Conservation (phyloP, 2,329 filamentous ascomycete genomes). For the Cytospora paraplurivora region DNA sequence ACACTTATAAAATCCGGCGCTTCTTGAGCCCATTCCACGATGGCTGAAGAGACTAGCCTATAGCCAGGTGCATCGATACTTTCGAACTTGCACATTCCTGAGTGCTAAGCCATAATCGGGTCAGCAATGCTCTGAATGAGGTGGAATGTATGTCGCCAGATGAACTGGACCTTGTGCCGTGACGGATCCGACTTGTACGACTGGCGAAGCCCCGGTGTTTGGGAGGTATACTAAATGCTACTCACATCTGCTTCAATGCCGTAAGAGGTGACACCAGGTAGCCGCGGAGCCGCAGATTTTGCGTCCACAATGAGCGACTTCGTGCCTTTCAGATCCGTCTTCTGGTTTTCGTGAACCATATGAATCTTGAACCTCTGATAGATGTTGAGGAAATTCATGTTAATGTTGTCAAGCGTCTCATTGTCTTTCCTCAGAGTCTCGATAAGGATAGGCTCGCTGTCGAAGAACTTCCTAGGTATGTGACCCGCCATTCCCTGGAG, state of each 20-base stretch:
- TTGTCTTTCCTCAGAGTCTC: slow-evolving; percentile 73
- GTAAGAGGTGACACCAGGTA: slow-evolving; percentile 71
- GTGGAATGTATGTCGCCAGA: neutral
- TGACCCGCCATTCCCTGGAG: slow-evolving; percentile 69
- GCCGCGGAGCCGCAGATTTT: slow-evolving; percentile 66
- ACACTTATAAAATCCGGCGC: slow-evolving; percentile 56
- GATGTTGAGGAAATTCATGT: slow-evolving; percentile 70
- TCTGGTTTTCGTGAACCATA: slow-evolving; percentile 75
- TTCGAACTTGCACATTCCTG: slow-evolving; percentile 72
- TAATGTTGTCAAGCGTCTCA: slow-evolving; percentile 74
- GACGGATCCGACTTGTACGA: neutral
- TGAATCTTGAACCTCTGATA: slow-evolving; percentile 72
- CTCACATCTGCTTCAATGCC: slow-evolving; percentile 66
- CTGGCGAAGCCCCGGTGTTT: no score
- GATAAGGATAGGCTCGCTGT: slow-evolving; percentile 68
- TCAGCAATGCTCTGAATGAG: neutral
- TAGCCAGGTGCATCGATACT: slow-evolving; percentile 67
- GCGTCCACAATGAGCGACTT: slow-evolving; percentile 65
- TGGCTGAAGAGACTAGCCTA: slow-evolving; percentile 50
- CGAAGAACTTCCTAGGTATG: slow-evolving; percentile 66
- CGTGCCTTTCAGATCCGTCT: slow-evolving; percentile 67
- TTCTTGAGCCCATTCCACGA: slow-evolving; percentile 55
- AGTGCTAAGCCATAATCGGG: slow-evolving; percentile 46
- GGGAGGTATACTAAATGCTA: neutral
- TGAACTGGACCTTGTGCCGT: no score